Evolutionary conservation across 2,329 filamentous ascomycete species (phyloP).

Genomic region (Lasiodiplodia hormozganensis): DNA sequence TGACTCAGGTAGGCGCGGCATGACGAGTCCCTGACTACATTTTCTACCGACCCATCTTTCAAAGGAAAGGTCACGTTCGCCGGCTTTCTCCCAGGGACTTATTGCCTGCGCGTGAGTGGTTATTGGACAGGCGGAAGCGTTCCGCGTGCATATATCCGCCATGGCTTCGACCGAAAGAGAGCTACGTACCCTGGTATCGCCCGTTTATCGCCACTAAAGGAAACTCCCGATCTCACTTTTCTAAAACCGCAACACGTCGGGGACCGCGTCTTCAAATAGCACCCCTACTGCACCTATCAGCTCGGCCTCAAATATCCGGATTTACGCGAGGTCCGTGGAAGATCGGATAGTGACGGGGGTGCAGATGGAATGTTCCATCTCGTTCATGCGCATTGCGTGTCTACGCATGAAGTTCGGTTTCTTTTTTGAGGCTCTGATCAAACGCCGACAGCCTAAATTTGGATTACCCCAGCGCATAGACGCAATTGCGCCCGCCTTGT

Average conservation of each 20-base stretch:
- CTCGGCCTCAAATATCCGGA: not conserved
- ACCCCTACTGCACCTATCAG: not conserved
- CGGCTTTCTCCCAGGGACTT: too few species aligned
- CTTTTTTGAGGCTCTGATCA: not conserved
- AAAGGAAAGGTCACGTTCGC: too few species aligned
- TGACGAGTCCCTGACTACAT: not conserved
- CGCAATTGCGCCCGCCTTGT: not conserved
- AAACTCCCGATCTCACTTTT: not conserved
- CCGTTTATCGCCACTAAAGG: too few species aligned
- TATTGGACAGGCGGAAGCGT: too few species aligned
- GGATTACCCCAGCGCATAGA: not conserved
- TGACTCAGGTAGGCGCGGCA: not conserved
- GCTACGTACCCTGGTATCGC: too few species aligned
- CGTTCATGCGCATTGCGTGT: not conserved
- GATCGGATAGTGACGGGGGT: not conserved
- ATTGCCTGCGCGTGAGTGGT: too few species aligned
- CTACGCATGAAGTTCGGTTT: not conserved
- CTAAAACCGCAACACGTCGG: not conserved
- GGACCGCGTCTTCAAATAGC: not conserved
- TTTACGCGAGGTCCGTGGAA: not conserved
- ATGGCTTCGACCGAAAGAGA: too few species aligned
- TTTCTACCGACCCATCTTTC: too few species aligned
- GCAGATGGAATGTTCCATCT: not conserved
- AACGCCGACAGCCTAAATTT: not conserved
- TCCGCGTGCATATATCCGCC: too few species aligned